Evolutionary conservation across 106 monocot genomes (phyloP).

Genomic region (Apostasia ramifera): DNA sequence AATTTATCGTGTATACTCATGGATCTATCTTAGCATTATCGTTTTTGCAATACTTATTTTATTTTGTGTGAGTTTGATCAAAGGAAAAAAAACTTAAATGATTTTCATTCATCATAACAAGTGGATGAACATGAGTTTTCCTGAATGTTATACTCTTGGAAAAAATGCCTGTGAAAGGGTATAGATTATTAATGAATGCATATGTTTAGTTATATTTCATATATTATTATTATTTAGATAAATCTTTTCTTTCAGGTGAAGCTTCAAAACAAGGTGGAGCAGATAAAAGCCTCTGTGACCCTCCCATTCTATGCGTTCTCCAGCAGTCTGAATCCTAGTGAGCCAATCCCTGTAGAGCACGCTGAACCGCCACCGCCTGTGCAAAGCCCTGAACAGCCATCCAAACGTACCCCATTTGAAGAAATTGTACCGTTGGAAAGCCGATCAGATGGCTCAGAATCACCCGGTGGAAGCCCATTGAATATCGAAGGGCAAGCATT

Average conservation of each 20-base stretch:
- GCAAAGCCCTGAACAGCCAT: not conserved
- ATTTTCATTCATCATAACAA: too few relatives aligned
- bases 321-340: constrained; percentile 6
- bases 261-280: constrained; percentile 50
- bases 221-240: too few relatives aligned
- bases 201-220: too few relatives aligned
- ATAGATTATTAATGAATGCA: too few relatives aligned
- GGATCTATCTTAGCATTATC: too few relatives aligned
- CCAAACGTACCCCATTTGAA: constrained; percentile 13
- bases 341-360: constrained; percentile 2
- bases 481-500: constrained; percentile 16
- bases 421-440: constrained; percentile 51
- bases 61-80: too few relatives aligned
- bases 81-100: too few relatives aligned
- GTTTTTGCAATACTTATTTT: too few relatives aligned
- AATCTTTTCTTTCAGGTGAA: constrained; percentile 21
- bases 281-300: constrained; percentile 63
- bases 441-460: constrained; percentile 4
- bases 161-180: too few relatives aligned
- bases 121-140: too few relatives aligned
- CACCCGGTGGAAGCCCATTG: constrained; percentile 6
- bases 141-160: too few relatives aligned
- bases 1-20: too few relatives aligned
- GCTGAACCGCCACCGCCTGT: constrained; percentile 3
- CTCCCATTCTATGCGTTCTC: constrained; percentile 78